Conservation (phyloP, 176 grass and related monocot species). For the Metroxylon sagu region DNA sequence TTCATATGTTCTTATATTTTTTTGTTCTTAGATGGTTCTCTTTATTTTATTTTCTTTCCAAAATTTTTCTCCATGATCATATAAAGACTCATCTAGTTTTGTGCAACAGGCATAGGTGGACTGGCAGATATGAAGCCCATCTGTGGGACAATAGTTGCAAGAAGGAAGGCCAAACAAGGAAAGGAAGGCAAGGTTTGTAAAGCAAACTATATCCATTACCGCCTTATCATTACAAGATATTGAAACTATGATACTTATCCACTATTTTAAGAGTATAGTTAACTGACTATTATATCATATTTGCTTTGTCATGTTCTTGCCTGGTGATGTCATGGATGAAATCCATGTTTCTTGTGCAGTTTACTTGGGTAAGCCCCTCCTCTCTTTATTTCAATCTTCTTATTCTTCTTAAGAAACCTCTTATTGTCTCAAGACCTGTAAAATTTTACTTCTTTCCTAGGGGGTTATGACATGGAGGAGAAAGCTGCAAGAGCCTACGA, state of each 20-base stretch:
- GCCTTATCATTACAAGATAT: neutral
- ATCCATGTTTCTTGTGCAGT: slow-evolving; percentile 37
- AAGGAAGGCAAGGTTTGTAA: slow-evolving; percentile 80
- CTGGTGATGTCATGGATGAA: slow-evolving; percentile 1
- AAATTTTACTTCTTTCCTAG: slow-evolving; percentile 15
- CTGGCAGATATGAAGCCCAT: slow-evolving; percentile 98
- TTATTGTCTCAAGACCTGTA: neutral
- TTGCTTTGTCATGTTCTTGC: neutral
- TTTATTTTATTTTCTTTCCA: too few relatives aligned
- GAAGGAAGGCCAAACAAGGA: slow-evolving; percentile 96
- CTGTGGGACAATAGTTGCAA: slow-evolving; percentile 98
- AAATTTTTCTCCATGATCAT: too few relatives aligned
- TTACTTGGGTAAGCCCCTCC: slow-evolving; percentile 71
- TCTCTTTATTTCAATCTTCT: neutral
- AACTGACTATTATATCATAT: too few relatives aligned
- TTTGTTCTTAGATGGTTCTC: too few relatives aligned
- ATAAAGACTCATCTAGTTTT: too few relatives aligned
- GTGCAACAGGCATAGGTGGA: slow-evolving; percentile 85
- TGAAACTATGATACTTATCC: too few relatives aligned
- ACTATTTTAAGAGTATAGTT: neutral
- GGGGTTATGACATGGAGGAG: slow-evolving; percentile 92
- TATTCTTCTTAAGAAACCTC: neutral
- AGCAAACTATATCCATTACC: neutral
- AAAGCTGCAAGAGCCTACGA: slow-evolving; percentile 81
- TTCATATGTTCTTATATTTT: too few relatives aligned